Evolutionary conservation across 1,139 yeast species (phyloP).

Genomic region (Sugiyamaella grinbergsii): DNA sequence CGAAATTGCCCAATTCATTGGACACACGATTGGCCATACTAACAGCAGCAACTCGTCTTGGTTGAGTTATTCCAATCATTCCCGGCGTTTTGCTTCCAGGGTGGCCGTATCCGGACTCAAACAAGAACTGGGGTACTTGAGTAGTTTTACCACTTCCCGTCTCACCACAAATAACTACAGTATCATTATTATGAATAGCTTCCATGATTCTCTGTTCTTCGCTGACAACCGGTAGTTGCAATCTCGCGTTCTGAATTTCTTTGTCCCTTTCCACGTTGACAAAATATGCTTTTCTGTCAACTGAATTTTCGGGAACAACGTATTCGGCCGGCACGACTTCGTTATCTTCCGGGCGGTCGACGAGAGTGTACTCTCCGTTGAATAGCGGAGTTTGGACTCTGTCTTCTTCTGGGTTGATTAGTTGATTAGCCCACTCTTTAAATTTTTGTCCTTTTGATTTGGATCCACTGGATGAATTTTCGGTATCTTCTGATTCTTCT

Average conservation of each 20-base stretch:
- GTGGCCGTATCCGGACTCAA: slow-evolving; percentile 85
- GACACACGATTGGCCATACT: slow-evolving; percentile 93
- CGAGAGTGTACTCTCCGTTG: slow-evolving; percentile 40
- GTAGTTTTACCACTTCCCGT: slow-evolving; percentile 99
- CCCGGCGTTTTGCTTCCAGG: slow-evolving; percentile 73
- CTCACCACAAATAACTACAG: slow-evolving; percentile 92
- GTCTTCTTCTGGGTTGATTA: slow-evolving; percentile 33
- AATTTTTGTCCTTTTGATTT: slow-evolving; percentile 49
- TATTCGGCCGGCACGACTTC: slow-evolving; percentile 51
- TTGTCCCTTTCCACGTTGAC: slow-evolving; percentile 67
- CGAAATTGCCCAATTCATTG: slow-evolving; percentile 79
- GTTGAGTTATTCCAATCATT: slow-evolving; percentile 95
- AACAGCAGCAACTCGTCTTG: slow-evolving; percentile 97
- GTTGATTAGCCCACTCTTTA: slow-evolving; percentile 56
- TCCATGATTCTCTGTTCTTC: slow-evolving; percentile 97
- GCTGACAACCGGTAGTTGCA: slow-evolving; percentile 80
- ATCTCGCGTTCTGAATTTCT: slow-evolving; percentile 65
- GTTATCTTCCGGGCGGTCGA: slow-evolving; percentile 42
- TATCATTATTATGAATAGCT: slow-evolving; percentile 89
- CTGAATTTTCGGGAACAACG: slow-evolving; percentile 50
- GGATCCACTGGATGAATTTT: slow-evolving; percentile 23
- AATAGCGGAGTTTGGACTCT: slow-evolving; percentile 39
- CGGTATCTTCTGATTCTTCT: slow-evolving; percentile 27
- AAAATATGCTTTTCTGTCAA: slow-evolving; percentile 64
- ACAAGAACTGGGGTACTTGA: slow-evolving; percentile 90